phyloP scores from a whole-genome alignment of 2,329 filamentous ascomycete genomes.

The Helminthosporium solani region DNA sequence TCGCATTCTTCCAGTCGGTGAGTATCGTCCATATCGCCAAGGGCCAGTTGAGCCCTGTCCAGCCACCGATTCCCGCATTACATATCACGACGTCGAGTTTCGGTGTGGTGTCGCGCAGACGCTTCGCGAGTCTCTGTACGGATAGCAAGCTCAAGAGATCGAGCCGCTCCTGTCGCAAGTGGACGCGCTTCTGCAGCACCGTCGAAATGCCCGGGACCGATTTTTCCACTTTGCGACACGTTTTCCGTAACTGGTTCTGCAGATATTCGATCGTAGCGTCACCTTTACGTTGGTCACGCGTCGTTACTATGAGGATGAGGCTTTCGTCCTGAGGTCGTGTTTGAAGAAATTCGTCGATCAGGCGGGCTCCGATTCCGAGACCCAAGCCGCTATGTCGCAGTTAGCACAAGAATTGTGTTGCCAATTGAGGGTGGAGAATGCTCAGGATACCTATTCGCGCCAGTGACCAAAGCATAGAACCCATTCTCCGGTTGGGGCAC shows the following conservation, averaged over 20 bases:
- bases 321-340: slow-evolving; percentile 65
- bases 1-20: slow-evolving; percentile 64
- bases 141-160: slow-evolving; percentile 59
- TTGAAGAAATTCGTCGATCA: slow-evolving; percentile 86
- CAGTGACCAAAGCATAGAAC: slow-evolving; percentile 70
- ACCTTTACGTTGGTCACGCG: slow-evolving; percentile 73
- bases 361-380: slow-evolving; percentile 75
- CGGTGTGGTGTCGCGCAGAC: slow-evolving; percentile 59
- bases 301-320: slow-evolving; percentile 80
- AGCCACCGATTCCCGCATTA: slow-evolving; percentile 88
- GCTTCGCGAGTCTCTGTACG: slow-evolving; percentile 55
- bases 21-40: slow-evolving; percentile 57
- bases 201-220: slow-evolving; percentile 42
- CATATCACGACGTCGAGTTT: slow-evolving; percentile 77
- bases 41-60: slow-evolving; percentile 74
- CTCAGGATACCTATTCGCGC: slow-evolving; percentile 72
- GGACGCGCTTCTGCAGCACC: slow-evolving; percentile 48
- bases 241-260: slow-evolving; percentile 60
- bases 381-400: slow-evolving; percentile 72
- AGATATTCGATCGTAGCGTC: slow-evolving; percentile 68
- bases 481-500: slow-evolving; percentile 31
- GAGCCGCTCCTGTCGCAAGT: slow-evolving; percentile 57
- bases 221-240: slow-evolving; percentile 40
- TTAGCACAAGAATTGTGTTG: slow-evolving; percentile 26
- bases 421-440: background rate